Conservation (phyloP, 441 rosid genomes). For the Pelargonium australe region DNA sequence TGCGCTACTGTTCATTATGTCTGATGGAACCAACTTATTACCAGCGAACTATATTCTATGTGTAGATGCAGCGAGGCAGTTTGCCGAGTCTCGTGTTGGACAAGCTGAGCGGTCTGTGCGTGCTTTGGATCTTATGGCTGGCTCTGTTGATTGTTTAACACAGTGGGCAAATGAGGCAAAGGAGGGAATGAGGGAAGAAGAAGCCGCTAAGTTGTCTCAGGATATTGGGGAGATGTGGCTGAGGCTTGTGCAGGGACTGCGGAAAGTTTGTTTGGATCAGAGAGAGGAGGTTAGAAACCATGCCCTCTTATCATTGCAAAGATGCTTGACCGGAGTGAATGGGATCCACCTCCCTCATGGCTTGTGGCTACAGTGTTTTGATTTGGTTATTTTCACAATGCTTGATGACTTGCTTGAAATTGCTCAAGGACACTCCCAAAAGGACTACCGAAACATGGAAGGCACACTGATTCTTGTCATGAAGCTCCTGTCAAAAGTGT, state of each 20-base stretch:
- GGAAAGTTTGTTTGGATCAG: conserved; percentile 89
- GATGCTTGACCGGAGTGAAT: conserved; percentile 64
- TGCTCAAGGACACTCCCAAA: conserved; percentile 68
- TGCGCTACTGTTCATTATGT: conserved; percentile 67
- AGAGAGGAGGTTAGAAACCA: conserved; percentile 93
- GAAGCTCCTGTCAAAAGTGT: conserved; percentile 65
- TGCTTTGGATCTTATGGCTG: conserved; percentile 79
- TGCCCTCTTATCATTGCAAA: conserved; percentile 73
- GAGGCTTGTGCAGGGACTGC: conserved; percentile 77
- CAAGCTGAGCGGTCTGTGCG: conserved; percentile 69
- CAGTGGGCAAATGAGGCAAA: conserved; percentile 65
- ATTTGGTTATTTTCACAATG: conserved; percentile 70
- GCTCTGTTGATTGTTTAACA: conserved; percentile 62
- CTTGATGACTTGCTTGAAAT: conserved; percentile 82
- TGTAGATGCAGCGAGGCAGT: conserved; percentile 81
- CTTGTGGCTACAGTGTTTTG: conserved; percentile 80
- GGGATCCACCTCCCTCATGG: conserved; percentile 49
- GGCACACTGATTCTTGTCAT: conserved; percentile 63
- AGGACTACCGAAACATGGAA: conserved; percentile 85
- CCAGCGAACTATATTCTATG: conserved; percentile 76
- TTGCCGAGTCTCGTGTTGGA: conserved; percentile 83
- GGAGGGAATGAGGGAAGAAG: conserved; percentile 62
- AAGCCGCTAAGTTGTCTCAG: conserved; percentile 46
- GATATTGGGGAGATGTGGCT: conserved; percentile 94
- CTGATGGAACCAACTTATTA: conserved; percentile 66